phyloP scores from a whole-genome alignment of 2,329 filamentous ascomycete species.

The Myriosclerotinia curreyana region DNA sequence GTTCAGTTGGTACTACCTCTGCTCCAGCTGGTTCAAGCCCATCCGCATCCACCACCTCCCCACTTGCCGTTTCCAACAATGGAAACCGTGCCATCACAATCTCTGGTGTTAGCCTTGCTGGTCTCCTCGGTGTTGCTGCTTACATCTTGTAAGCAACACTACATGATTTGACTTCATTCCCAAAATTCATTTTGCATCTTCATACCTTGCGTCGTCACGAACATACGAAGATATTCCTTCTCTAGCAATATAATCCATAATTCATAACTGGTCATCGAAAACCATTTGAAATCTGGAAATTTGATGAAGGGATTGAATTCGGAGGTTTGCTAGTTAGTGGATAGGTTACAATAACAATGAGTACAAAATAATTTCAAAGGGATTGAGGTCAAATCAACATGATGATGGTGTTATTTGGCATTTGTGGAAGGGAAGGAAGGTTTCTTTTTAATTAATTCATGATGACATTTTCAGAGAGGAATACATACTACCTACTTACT shows the following conservation, averaged over 20 bases:
- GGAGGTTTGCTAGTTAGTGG: too few species aligned
- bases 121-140: conserved; percentile 58
- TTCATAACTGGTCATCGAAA: background rate
- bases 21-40: conserved; percentile 27
- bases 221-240: conserved; percentile 1
- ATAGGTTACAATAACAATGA: too few species aligned
- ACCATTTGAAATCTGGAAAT: background rate
- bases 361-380: too few species aligned
- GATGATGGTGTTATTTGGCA: too few species aligned
- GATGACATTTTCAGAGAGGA: too few species aligned
- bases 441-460: too few species aligned
- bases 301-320: background rate
- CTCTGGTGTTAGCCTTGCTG: conserved; percentile 58
- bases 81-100: conserved; percentile 55
- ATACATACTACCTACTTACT: too few species aligned
- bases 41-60: conserved; percentile 33
- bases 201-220: background rate
- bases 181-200: background rate
- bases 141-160: conserved; percentile 39
- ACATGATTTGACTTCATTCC: background rate
- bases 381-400: too few species aligned
- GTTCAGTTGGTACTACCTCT: conserved; percentile 31
- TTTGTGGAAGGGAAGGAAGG: too few species aligned
- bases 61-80: conserved; percentile 50
- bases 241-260: background rate